Evolutionary conservation across 106 monocot genomes (phyloP).

Genomic region (Cymbidium sinense): DNA sequence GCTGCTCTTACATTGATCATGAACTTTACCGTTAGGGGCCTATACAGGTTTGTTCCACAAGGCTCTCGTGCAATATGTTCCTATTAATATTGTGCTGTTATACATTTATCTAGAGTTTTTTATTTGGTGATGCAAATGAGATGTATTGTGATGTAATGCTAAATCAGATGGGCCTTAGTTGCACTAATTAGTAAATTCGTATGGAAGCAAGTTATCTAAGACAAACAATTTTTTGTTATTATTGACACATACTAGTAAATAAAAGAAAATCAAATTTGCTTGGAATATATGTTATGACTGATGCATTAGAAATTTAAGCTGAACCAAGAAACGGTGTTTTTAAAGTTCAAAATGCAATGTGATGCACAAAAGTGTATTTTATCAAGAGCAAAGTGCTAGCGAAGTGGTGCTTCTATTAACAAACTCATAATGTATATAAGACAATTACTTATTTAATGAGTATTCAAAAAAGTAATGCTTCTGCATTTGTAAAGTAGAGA

Average conservation of each 20-base stretch:
- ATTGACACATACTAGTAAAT: background rate
- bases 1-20: slow-evolving; percentile 48
- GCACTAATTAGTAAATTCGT: background rate
- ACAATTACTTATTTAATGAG: too few species aligned
- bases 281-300: background rate
- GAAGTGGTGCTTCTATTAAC: too few species aligned
- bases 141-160: background rate
- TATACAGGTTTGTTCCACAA: slow-evolving; percentile 57
- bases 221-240: background rate
- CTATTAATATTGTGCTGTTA: background rate
- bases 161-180: background rate
- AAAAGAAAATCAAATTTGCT: background rate
- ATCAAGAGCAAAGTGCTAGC: too few species aligned
- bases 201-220: background rate
- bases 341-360: too few species aligned
- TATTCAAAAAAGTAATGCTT: too few species aligned
- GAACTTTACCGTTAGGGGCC: slow-evolving; percentile 59
- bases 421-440: too few species aligned
- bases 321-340: too few species aligned
- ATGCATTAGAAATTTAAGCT: background rate
- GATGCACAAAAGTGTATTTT: too few species aligned
- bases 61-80: background rate
- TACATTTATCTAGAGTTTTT: background rate
- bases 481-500: too few species aligned
- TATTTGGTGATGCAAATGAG: background rate